Percentiles rank a stretch among this genome's conserved stretches.
phyloP scores from a whole-genome alignment of 2,329 filamentous ascomycete species.

The Diaporthe amygdali region DNA sequence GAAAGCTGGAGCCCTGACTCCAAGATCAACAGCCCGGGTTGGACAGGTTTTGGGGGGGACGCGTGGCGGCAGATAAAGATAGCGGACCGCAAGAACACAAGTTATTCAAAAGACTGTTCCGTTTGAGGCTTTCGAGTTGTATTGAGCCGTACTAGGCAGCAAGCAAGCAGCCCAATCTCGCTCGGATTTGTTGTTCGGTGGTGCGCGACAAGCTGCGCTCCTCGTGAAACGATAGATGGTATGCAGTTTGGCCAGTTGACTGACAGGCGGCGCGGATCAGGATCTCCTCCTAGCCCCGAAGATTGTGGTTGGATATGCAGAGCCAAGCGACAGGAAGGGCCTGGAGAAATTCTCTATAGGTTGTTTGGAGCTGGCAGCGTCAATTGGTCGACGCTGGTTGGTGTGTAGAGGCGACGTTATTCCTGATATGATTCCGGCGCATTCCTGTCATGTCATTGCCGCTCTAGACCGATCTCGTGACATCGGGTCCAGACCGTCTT shows the following conservation, averaged over 20 bases:
- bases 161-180: neutral
- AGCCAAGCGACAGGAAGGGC: conserved; percentile 17
- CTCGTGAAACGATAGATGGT: neutral
- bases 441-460: conserved; percentile 7
- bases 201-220: neutral
- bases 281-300: neutral
- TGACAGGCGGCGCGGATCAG: neutral
- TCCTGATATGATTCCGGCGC: conserved; percentile 16
- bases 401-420: conserved; percentile 15
- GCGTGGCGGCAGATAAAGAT: conserved; percentile 5
- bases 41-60: neutral
- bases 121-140: neutral
- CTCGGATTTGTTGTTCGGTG: neutral
- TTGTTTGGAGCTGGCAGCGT: conserved; percentile 1
- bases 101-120: neutral
- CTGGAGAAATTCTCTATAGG: conserved; percentile 23
- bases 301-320: conserved; percentile 4
- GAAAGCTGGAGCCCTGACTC: conserved; percentile 2
- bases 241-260: neutral
- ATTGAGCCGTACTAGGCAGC: neutral
- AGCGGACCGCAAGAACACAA: neutral
- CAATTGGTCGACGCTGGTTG: conserved; percentile 1
- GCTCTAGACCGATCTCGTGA: conserved; percentile 3
- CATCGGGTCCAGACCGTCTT: neutral
- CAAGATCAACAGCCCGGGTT: conserved; percentile 10